Conservation (phyloP, 140 eudicot genomes). For the Artemisia princeps region DNA sequence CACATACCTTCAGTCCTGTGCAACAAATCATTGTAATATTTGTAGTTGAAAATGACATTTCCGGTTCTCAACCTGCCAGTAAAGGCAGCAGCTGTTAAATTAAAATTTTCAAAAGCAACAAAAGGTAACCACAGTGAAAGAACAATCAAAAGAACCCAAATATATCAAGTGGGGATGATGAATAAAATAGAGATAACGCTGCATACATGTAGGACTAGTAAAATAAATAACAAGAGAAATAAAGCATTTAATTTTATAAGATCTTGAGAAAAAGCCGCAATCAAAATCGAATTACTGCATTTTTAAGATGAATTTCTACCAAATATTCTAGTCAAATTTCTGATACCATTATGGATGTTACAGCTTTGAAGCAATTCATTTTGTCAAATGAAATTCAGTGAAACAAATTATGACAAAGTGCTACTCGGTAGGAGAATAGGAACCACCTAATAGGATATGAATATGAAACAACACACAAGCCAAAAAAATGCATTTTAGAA, state of each 20-base stretch:
- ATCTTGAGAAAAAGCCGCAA: neutral
- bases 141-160: slow-evolving; percentile 4
- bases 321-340: neutral
- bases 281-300: neutral
- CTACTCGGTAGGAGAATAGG: neutral
- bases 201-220: neutral
- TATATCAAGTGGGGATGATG: slow-evolving; percentile 8
- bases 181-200: neutral
- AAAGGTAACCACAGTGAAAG: slow-evolving; percentile 1
- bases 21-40: slow-evolving; percentile 53
- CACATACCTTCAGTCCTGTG: slow-evolving; percentile 80
- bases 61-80: slow-evolving; percentile 67
- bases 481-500: slow-evolving; percentile 4
- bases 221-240: neutral
- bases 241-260: slow-evolving; percentile 9
- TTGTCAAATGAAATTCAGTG: neutral
- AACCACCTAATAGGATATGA: neutral
- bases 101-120: slow-evolving; percentile 10
- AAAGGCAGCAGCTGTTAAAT: slow-evolving; percentile 7
- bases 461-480: neutral
- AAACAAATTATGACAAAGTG: slow-evolving; percentile 2
- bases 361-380: neutral
- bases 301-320: slow-evolving; percentile 4
- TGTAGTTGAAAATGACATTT: slow-evolving; percentile 79
- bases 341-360: slow-evolving; percentile 2